These are phyloP conservation scores for Thalassiosira hispida DNA, from an alignment of 352 stramenopile species.

Conservation along the genomic window DNA sequence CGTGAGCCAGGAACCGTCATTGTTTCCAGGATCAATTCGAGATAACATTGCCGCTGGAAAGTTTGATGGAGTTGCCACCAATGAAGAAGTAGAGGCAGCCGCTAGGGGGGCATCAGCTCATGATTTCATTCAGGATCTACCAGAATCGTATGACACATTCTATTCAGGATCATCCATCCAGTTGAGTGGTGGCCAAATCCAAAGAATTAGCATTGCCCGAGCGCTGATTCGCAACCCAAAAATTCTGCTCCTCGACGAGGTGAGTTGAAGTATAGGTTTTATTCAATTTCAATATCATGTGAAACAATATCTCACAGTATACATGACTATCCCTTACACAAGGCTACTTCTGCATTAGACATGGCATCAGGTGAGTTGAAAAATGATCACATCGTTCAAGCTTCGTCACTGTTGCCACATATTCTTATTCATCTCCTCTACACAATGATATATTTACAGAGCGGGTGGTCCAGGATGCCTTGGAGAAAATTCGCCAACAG, in stretches of 20 bases:
- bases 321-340: background rate
- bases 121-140: slow-evolving; percentile 90
- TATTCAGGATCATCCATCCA: slow-evolving; percentile 72
- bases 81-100: slow-evolving; percentile 65
- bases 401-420: background rate
- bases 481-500: slow-evolving; percentile 73
- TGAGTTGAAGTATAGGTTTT: slow-evolving; percentile 29
- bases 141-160: slow-evolving; percentile 89
- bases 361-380: slow-evolving; percentile 8
- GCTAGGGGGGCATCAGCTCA: slow-evolving; percentile 88
- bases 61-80: slow-evolving; percentile 51
- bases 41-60: slow-evolving; percentile 88
- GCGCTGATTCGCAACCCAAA: slow-evolving; percentile 88
- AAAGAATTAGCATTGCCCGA: slow-evolving; percentile 90
- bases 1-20: slow-evolving; percentile 85
- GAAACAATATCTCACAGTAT: too few relatives aligned
- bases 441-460: slow-evolving; percentile 66
- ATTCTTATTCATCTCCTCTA: slow-evolving; percentile 42
- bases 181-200: slow-evolving; percentile 92
- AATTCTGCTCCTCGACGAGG: slow-evolving; percentile 88
- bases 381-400: too few relatives aligned
- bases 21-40: slow-evolving; percentile 81
- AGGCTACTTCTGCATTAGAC: slow-evolving; percentile 18
- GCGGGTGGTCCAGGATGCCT: slow-evolving; percentile 80
- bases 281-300: too few relatives aligned